Base-by-base conservation (phyloP, 208 protist species). In the Lotmaria passim region DNA sequence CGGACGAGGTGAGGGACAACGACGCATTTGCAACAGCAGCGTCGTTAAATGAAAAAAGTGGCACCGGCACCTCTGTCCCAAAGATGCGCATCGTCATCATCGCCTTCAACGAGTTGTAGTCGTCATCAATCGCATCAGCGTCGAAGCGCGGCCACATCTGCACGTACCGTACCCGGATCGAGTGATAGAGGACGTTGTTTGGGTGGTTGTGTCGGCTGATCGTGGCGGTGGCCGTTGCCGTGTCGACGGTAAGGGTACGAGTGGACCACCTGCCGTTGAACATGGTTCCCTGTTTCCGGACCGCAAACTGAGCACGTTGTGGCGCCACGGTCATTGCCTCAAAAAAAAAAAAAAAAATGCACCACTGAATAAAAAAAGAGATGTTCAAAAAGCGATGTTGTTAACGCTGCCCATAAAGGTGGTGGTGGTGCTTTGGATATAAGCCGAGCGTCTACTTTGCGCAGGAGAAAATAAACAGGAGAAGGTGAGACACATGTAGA, bases 161-260 rank as follows among this genome's bases (percentile, higher is more conserved):
- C 17, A 63, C 26, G 15, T n/a, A 23, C 15, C 51, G 19, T 1
- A 48, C 23, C 7, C 41, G 39, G 2, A 63, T 14, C 15, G 57
- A 34, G 57, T 63, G 57, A 19, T 63, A 63, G 17, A 63, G 57
- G 14, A 63, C 24, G 57, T 63, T 63, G 57, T 50, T 63, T 2
- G 57, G 57, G 57, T 51, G 41, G 39, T 63, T 47, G 24, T 51
- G 23, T 15, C 57, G 41, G 12, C 57, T 51, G 57, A 63, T 24
- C 41, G 41, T 63, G 57, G 38, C 41, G 26, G 57, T 63, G 39
- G 39, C 57, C 6, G 57, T 63, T 23, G 24, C 24, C 12, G 38
- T 39, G 17, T 63, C 57, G 41, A 63, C 33, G 23, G 57, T 63
- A 26, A 63, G 57, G 17, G 38, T n/a, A 31, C 36, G 57, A n/a